Evolutionary conservation across 495 filamentous ascomycete genomes (phyloP).

Genomic region (Symbiotaphrina buchneri): DNA sequence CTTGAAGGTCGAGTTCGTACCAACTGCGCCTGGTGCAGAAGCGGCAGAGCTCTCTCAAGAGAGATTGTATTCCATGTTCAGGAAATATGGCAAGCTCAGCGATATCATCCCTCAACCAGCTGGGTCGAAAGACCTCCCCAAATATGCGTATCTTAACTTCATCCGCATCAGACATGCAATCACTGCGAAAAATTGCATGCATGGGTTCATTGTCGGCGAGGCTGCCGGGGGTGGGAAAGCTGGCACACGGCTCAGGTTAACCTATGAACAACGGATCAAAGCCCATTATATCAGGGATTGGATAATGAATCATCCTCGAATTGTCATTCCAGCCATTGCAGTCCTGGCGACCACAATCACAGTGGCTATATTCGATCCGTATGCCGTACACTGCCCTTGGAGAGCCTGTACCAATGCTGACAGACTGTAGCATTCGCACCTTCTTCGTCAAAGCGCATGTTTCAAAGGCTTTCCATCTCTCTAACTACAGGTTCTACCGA

Average conservation of each 20-base stretch:
- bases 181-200: conserved; percentile 82
- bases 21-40: conserved; percentile 34
- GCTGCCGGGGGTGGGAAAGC: conserved; percentile 41
- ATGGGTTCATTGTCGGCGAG: conserved; percentile 47
- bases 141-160: conserved; percentile 63
- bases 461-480: conserved; percentile 48
- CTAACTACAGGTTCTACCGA: conserved; percentile 42
- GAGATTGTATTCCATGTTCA: conserved; percentile 65
- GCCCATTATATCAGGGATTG: conserved; percentile 65
- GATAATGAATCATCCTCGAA: conserved; percentile 69
- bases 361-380: conserved; percentile 78
- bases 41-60: conserved; percentile 70
- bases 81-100: conserved; percentile 67
- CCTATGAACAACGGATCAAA: conserved; percentile 59
- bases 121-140: conserved; percentile 64
- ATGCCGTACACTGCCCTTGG: conserved; percentile 5
- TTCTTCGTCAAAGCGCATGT: conserved; percentile 82
- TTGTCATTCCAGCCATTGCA: conserved; percentile 64
- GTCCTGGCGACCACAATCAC: conserved; percentile 66
- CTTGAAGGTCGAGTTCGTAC: conserved; percentile 66
- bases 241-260: conserved; percentile 55
- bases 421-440: conserved; percentile 27
- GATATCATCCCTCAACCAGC: conserved; percentile 61
- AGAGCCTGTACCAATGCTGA: conserved; percentile 14
- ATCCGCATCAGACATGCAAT: conserved; percentile 43